Base-by-base conservation (phyloP, 192 early-diverging fungal genomes). In the Lobosporangium transversale region DNA sequence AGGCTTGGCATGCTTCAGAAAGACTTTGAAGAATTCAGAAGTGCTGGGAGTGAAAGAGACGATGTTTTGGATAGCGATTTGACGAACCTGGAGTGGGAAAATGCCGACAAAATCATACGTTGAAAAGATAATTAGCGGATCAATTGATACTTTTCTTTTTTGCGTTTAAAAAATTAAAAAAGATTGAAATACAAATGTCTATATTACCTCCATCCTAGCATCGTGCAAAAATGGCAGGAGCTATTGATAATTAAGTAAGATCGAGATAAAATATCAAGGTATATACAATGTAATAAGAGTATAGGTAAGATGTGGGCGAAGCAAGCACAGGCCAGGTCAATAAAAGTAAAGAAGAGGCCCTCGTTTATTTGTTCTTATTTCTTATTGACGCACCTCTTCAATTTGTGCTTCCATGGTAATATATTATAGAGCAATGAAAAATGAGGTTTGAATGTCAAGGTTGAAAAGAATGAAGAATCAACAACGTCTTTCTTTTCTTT, bases 1-100 rank as follows among this genome's bases (percentile, higher is more conserved):
- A 7, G 83, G 83, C 53, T 89, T 81, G 14, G 84, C 84, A n/a
- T 84, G 73, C 53, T 81, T 85, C 54, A 92, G 67, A 55, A 93
- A 80, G 21, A 87, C 76, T 4, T 81, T 65, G 30, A 89, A 88
- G 61, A 89, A 83, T 15, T 89, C 85, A 7, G 90, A 88, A 12
- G 68, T 62, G 0, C 81, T 83, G 23, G 80, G 50, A 3, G 93
- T 91, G 40, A 94, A 90, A 21, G 87, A 88, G 21, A 91, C 84
- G 44, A 94, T 68, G 79, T 94, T 90, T 57, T 92, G 86, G 54
- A 89, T 84, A 8, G 94, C 95, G 59, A 94, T 84, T 56, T 92
- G 84, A 43, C 95, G 86, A 64, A 96, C 84, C 85, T 91, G 57
- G 20, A 4, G 2, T 37, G n/a, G 53, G 0, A 11, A 21, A 36